Evolutionary conservation across 257 asterid genomes (phyloP), one percentile per base, ranked within the genome.

Genomic region (Nicotiana undulata): DNA sequence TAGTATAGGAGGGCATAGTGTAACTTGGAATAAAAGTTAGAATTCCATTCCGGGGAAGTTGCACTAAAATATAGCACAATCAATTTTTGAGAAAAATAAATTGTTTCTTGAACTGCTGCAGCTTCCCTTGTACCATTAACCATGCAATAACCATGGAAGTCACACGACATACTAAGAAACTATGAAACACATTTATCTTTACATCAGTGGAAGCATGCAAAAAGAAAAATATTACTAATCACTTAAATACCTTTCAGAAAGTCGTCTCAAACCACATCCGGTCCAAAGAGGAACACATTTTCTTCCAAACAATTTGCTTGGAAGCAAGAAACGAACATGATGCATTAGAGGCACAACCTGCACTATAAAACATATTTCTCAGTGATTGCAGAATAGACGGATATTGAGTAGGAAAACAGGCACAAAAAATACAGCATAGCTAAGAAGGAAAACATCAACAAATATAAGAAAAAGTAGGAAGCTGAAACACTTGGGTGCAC

Each of bases 261-360:
- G 46, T 37, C 44, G 51, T 16, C 67, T 74, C 5, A n/a, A 24
- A 20, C 77, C 79, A 79, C 72, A 59, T 29, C 84, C 83, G 28
- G 44, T 32, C 63, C 63, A 80, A 49, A 83, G 72, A 53, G 82
- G 76, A 44, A 37, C 80, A 63, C 64, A 61, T 67, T 81, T 83
- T 83, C 82, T 83, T 65, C 40, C 40, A 68, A 70, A 46, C 65
- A 64, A 63, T 75, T 63, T 86, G 51, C 82, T 66, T 9, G 20
- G 79, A 56, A 80, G 1, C 56, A 55, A 29, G 51, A 56, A 79
- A 83, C 75, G 82, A 52, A 67, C 65, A 78, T 26, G 74, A 63
- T 66, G 88, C 87, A 79, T 80, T n/a, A 29, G 85, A 29, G 80
- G 68, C 16, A 81, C 22, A 60, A 70, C 75, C 90, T 89, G 87